Evolutionary conservation across 129 eudicot genomes (phyloP), one percentile per base, ranked within the genome.

Genomic region (Deinandra increscens): DNA sequence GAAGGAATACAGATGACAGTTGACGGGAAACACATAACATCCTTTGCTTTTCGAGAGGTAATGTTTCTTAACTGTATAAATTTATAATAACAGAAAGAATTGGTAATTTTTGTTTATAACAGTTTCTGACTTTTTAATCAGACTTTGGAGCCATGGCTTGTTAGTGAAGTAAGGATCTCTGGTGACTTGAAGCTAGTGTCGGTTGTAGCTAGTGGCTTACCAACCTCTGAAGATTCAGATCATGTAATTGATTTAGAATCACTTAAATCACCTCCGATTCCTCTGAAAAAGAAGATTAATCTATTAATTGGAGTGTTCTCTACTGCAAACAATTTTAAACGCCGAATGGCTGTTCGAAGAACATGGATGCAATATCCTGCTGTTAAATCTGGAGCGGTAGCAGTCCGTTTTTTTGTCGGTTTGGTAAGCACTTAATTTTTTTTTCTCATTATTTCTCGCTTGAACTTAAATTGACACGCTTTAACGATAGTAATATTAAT

Each of bases 1-100:
- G 99, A 93, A 62, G 99, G 99, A 63, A 80, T 93, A 64, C 99
- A 93, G 79, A 93, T 93, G 99, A 87, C 95, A 54, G 99, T 93
- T 51, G 99, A 93, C 65, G 99, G 99, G 37, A 93, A 84, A 61
- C 99, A 93, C 83, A 84, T 93, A 29, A 84, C 98, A 61, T 93
- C 98, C 9, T 93, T 93, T 51, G 91, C 95, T 72, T 85, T 83
- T 71, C 95, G 95, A 65, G 99, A 93, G 80, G 99, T 91, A 83
- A 82, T 17, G 62, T 66, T 67, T 75, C 62, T 55, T 37, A 23
- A 55, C 58, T 64, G 14, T 51, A 41, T 18, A 49, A 20, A 43
- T 60, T 37, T 54, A 1, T 43, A 9, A 23, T 1, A 55, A 23
- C n/a, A 51, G 38, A 56, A 12, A 29, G 37, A 1, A 1, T 26